These are phyloP conservation scores for Amphichorda felina DNA, from an alignment of 2,329 filamentous ascomycete genomes.

Conservation along the genomic window DNA sequence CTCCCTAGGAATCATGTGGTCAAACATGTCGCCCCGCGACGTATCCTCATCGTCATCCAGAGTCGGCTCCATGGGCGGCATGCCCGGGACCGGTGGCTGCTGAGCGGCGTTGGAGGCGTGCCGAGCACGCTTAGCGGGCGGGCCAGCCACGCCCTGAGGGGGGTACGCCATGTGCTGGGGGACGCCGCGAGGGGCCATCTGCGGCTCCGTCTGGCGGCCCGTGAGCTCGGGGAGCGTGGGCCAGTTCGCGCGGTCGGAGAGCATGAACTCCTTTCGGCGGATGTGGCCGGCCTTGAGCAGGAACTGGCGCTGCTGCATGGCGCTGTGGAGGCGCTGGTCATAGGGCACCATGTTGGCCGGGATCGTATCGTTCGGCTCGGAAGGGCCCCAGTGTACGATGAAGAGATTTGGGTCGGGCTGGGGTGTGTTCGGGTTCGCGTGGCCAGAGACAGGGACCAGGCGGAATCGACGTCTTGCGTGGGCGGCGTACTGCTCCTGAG, in stretches of 20 bases:
- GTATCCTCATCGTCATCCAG: constrained; percentile 88
- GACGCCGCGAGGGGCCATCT: constrained; percentile 32
- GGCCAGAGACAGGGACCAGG: constrained; percentile 59
- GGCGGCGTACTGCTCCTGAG: constrained; percentile 60
- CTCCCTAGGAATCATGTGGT: constrained; percentile 79
- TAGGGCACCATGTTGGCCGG: constrained; percentile 56
- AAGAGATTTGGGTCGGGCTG: constrained; percentile 73
- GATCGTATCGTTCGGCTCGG: constrained; percentile 62
- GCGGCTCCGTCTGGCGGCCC: constrained; percentile 36
- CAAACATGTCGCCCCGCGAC: constrained; percentile 77
- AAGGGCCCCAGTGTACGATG: constrained; percentile 80
- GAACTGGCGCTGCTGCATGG: constrained; percentile 49
- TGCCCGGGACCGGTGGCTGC: constrained; percentile 9
- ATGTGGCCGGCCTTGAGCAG: constrained; percentile 70
- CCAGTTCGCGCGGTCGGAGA: constrained; percentile 83
- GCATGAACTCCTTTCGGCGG: constrained; percentile 85
- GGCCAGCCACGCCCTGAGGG: constrained; percentile 33
- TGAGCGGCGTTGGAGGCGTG: constrained; percentile 30
- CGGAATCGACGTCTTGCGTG: constrained; percentile 82
- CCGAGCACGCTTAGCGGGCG: constrained; percentile 42
- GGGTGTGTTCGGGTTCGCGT: constrained; percentile 57
- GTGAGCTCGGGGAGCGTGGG: constrained; percentile 58
- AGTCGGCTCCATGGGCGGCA: constrained; percentile 22
- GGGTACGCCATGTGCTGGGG: constrained; percentile 54
- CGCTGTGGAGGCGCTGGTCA: constrained; percentile 45